phyloP scores from a whole-genome alignment of 1,284 basidiomycete species.

The Cryptococcus depauperatus region DNA sequence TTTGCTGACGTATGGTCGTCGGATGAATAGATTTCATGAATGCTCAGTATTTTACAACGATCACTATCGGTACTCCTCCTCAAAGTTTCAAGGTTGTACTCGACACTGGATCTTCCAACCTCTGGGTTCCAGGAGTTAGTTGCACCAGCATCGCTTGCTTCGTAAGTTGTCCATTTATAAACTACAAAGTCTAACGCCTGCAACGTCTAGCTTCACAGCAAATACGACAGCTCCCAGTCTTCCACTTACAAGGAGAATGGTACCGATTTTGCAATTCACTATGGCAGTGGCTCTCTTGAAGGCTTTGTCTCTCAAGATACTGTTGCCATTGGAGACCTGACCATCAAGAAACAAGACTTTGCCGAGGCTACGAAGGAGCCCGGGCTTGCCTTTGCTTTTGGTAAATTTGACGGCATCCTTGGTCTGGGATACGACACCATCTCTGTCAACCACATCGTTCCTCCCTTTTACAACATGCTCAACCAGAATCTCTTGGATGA shows the following conservation, averaged over 20 bases:
- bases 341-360: conserved; percentile 73
- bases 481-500: conserved; percentile 72
- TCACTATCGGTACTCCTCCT: conserved; percentile 56
- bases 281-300: conserved; percentile 95
- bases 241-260: conserved; percentile 90
- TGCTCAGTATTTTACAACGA: conserved; percentile 92
- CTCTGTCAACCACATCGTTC: conserved; percentile 79
- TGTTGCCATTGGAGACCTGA: conserved; percentile 75
- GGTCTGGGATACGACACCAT: conserved; percentile 96
- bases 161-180: conserved; percentile 36
- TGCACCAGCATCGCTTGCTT: conserved; percentile 98
- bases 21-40: conserved; percentile 77
- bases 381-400: conserved; percentile 94
- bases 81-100: conserved; percentile 54
- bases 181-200: background rate
- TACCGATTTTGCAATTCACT: conserved; percentile 82
- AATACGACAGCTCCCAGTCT: conserved; percentile 81
- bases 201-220: conserved; percentile 57
- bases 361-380: conserved; percentile 96
- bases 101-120: conserved; percentile 55
- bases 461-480: conserved; percentile 95
- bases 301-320: conserved; percentile 87
- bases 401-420: conserved; percentile 88
- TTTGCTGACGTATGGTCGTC: background rate
- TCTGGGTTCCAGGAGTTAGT: conserved; percentile 61